Base-by-base conservation (phyloP, 2,329 filamentous ascomycete species). In the Drechmeria coniospora region DNA sequence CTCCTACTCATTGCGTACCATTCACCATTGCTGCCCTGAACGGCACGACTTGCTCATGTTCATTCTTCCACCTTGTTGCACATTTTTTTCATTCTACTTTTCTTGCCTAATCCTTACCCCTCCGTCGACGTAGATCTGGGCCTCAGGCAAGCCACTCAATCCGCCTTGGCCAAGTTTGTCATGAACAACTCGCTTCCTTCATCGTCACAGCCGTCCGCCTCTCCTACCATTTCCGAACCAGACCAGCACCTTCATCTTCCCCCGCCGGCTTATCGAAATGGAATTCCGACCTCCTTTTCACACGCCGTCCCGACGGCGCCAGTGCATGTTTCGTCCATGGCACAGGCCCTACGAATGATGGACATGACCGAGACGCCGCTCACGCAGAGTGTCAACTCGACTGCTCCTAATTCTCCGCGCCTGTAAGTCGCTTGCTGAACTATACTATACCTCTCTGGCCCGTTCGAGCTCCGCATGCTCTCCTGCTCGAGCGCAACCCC, bases 361-460 rank as follows among this genome's bases (percentile, higher is more conserved):
- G 53, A 60, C 34, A 42, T 56, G 37, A 57, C 58, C 28, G 65
- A 66, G 29, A 66, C 68, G 39, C 68, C 67, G 24, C 62, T 67
- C 38, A 58, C 64, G 30, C 60, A 63, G 35, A 73, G 68, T 44
- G 57, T 68, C 32, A 60, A 61, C 11, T 73, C 68, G 6, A 73
- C 68, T 21, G 67, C 68, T 10, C 65, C 68, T 21, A 63, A 53
- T 19, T 73, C 68, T 15, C 68, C 68, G 25, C 59, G 67, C 46
- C 63, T 72, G 65, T 71, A 47, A 57, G 67, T 51, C 18, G 22
- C 10, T 3, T 17, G 13, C 15, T 31, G 14, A 10, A 25, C 25
- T 25, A 11, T 27, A 6, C 19, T 18, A 23, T 20, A n/a, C 11
- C n/a, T 15, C 27, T 28, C 5, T 18, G 10, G n/a, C 13, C 21